Evolutionary conservation across 2,329 filamentous ascomycete species (phyloP), one percentile per base, ranked within the genome.

Genomic region (Botrytis sinoallii): DNA sequence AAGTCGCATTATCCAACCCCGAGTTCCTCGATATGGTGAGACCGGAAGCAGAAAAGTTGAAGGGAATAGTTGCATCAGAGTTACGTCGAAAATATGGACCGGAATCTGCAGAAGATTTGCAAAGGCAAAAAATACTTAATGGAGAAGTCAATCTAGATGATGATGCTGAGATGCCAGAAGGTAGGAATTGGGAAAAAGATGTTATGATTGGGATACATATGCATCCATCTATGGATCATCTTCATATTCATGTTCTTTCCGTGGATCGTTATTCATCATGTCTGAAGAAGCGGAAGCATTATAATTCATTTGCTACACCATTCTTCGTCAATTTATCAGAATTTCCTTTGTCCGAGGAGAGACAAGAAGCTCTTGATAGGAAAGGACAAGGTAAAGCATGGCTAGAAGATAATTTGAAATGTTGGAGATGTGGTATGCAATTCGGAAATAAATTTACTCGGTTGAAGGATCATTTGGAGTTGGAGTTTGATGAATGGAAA

Each of bases 241-340:
- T 98, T 72, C 96, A 99, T 83, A 86, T 98, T 6, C 96, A 99
- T 82, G 89, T 98, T 44, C 83, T 98, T 73, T 93, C 92, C 57
- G 85, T 89, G 29, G 96, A 99, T 81, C 91, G 93, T 86, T 86
- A 89, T 78, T 94, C 91, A 55, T 86, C 88, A 18, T 87, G 86
- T 64, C 77, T 98, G 82, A 93, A 91, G 83, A 90, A 95, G 80
- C 87, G 90, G 76, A 95, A 94, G 81, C 96, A 98, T 83, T 98
- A 98, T 83, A 93, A 96, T 80, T 96, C 92, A 76, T 98, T 98
- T 83, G 90, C 89, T 46, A 97, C 95, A 70, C 88, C 88, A 5
- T 99, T 98, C 81, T 88, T 99, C 35, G 88, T 98, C 20, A 86
- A 87, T 25, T 79, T 98, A 40, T 90, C 90, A 35, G 92, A 95